phyloP scores from a whole-genome alignment of 2,329 filamentous ascomycete species.

The Xylaria multiplex region DNA sequence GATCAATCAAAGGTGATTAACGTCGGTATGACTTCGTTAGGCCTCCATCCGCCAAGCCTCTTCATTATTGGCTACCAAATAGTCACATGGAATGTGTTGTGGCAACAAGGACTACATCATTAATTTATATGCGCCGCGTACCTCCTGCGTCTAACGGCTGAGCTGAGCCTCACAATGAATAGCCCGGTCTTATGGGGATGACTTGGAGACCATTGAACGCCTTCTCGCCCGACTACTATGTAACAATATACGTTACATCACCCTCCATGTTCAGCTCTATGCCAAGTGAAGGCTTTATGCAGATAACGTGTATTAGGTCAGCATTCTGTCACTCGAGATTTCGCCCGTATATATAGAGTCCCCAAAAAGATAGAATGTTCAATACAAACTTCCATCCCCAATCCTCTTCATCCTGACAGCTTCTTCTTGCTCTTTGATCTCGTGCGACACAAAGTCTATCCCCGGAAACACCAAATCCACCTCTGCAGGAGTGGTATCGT shows the following conservation, averaged over 20 bases:
- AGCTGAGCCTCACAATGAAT: conserved; percentile 25
- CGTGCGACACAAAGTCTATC: background rate
- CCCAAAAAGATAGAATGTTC: background rate
- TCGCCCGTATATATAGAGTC: conserved; percentile 18
- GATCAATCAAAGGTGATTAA: too few species aligned
- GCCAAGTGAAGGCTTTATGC: conserved; percentile 3
- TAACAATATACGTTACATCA: conserved; percentile 7
- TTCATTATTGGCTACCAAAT: conserved; percentile 4
- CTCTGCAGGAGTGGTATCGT: background rate
- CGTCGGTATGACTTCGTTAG: conserved; percentile 7
- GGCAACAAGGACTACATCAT: background rate
- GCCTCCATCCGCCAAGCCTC: conserved; percentile 12
- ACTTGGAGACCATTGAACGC: conserved; percentile 7
- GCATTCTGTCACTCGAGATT: background rate
- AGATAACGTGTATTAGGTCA: background rate
- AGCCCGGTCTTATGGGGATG: background rate
- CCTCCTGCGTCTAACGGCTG: background rate
- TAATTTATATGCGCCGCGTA: background rate
- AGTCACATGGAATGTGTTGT: conserved; percentile 16
- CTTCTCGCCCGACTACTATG: conserved; percentile 22
- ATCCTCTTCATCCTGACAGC: background rate
- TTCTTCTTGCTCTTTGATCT: background rate
- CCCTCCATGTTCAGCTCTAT: conserved; percentile 10
- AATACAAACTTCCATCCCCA: background rate
- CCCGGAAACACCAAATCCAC: background rate